Percentiles rank a stretch among this genome's conserved stretches.
phyloP scores from a whole-genome alignment of 805 yeast genomes.

The Metschnikowia bowlesiae region DNA sequence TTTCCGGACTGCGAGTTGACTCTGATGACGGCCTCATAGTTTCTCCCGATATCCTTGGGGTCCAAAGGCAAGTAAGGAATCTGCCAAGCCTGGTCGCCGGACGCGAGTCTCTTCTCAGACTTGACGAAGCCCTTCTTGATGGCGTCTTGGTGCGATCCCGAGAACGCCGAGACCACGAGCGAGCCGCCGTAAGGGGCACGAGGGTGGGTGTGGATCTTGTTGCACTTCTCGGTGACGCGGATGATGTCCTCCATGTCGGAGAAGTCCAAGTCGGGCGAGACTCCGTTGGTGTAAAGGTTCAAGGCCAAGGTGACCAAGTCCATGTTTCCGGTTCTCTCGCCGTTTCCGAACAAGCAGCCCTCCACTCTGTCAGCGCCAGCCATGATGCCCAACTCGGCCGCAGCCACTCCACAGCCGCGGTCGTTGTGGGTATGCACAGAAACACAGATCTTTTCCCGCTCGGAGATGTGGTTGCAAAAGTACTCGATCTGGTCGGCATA shows the following conservation, averaged over 20 bases:
- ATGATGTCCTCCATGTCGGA: constrained; percentile 64
- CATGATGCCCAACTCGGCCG: constrained; percentile 67
- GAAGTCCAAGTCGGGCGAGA: constrained; percentile 66
- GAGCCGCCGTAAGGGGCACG: constrained; percentile 82
- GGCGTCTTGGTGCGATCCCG: constrained; percentile 71
- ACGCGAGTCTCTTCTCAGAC: constrained; percentile 51
- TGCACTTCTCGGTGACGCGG: constrained; percentile 69
- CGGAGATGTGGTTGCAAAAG: constrained; percentile 61
- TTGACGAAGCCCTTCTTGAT: constrained; percentile 61
- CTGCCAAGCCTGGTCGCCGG: constrained; percentile 47
- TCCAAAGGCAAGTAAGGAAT: constrained; percentile 77
- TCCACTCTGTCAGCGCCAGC: constrained; percentile 88
- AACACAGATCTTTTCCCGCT: constrained; percentile 66
- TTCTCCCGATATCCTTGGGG: constrained; percentile 77
- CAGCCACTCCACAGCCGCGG: constrained; percentile 82
- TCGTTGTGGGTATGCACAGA: constrained; percentile 77
- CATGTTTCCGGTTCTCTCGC: constrained; percentile 83
- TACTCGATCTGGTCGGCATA: constrained; percentile 81
- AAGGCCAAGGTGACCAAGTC: constrained; percentile 72
- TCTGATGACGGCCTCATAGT: constrained; percentile 76
- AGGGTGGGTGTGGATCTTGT: constrained; percentile 68
- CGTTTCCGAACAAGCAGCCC: constrained; percentile 79
- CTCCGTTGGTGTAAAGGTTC: constrained; percentile 76
- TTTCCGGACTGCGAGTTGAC: constrained; percentile 86
- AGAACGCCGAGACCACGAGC: constrained; percentile 72